phyloP scores from a whole-genome alignment of 2,329 filamentous ascomycete species.

The Zymoseptoria ardabiliae region DNA sequence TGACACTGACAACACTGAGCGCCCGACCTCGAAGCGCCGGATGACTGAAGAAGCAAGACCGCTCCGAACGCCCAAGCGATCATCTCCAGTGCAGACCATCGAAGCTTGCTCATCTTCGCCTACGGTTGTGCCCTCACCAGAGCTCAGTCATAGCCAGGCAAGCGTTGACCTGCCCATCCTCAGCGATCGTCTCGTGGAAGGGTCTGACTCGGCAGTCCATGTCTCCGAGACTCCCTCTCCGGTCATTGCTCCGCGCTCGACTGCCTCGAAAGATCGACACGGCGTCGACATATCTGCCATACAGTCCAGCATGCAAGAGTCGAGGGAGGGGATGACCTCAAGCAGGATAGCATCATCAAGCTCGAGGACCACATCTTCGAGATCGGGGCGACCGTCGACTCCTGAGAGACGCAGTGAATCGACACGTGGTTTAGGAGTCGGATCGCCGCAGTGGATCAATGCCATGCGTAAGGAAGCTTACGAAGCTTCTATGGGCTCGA shows the following conservation, averaged over 20 bases:
- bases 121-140: neutral
- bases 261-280: neutral
- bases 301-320: neutral
- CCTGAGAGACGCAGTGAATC: neutral
- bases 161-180: neutral
- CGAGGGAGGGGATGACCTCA: neutral
- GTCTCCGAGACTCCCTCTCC: neutral
- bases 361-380: neutral
- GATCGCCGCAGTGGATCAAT: slow-evolving; percentile 9
- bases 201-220: neutral
- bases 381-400: neutral
- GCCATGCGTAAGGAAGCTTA: slow-evolving; percentile 18
- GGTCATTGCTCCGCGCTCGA: neutral
- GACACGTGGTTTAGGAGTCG: slow-evolving; percentile 1
- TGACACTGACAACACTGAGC: neutral
- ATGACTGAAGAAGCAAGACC: neutral
- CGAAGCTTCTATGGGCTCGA: slow-evolving; percentile 18
- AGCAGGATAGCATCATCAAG: neutral
- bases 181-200: neutral
- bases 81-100: neutral
- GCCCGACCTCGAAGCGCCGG: neutral
- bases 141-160: neutral
- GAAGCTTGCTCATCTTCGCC: neutral
- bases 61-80: neutral
- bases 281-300: neutral